Conservation (phyloP, 176 grass and related monocot species). For the Puccinellia tenuiflora region DNA sequence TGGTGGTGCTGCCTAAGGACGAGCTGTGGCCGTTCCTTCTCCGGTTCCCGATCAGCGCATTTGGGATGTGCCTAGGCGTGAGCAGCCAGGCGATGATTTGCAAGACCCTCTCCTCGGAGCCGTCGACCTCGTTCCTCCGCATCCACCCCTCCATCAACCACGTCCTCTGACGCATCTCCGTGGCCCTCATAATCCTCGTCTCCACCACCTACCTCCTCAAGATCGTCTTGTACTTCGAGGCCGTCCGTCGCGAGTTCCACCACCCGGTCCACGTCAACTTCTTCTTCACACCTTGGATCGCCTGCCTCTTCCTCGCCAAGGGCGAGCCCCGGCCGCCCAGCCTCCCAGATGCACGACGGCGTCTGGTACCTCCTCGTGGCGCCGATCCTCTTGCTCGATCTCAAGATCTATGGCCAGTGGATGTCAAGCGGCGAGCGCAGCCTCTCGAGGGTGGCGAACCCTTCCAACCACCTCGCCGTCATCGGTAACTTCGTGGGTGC, state of each 20-base stretch:
- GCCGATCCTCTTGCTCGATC: constrained; percentile 59
- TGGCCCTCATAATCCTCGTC: constrained; percentile 35
- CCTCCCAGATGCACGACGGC: not conserved
- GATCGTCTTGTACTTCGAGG: no score
- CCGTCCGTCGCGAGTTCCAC: no score
- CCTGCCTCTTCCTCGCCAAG: no score
- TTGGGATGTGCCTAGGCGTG: constrained; percentile 71
- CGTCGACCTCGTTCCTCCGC: constrained; percentile 38
- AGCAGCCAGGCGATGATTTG: constrained; percentile 76
- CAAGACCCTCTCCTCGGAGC: constrained; percentile 54
- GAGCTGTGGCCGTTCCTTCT: constrained; percentile 85
- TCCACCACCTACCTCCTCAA: no score
- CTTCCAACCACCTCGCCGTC: constrained; percentile 65
- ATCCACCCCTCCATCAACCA: constrained; percentile 40
- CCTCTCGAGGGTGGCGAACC: constrained; percentile 61
- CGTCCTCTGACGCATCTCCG: constrained; percentile 52
- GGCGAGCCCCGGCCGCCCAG: no score
- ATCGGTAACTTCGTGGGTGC: constrained; percentile 65
- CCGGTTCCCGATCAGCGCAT: constrained; percentile 63
- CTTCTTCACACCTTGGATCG: no score
- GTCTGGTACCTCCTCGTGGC: constrained; percentile 53
- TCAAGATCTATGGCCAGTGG: constrained; percentile 80
- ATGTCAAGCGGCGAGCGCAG: constrained; percentile 56
- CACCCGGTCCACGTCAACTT: no score
- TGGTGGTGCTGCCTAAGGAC: constrained; percentile 56